phyloP scores from a whole-genome alignment of 2,329 filamentous ascomycete genomes.

The Alternaria sp. region DNA sequence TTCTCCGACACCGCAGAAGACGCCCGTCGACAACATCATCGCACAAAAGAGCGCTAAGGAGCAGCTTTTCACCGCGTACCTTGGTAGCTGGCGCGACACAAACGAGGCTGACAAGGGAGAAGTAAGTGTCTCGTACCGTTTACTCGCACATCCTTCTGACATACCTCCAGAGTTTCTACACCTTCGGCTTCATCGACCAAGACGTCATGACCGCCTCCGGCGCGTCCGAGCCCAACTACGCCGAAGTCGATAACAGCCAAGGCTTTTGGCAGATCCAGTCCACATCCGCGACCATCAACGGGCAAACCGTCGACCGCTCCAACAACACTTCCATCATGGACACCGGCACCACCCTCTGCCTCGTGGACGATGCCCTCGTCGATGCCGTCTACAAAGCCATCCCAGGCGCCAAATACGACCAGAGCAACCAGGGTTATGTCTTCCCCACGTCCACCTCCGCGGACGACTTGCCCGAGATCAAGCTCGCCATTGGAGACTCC shows the following conservation, averaged over 20 bases:
- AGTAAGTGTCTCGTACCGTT: background rate
- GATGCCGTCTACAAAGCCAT: constrained; percentile 66
- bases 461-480: constrained; percentile 20
- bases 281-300: constrained; percentile 57
- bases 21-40: constrained; percentile 63
- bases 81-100: constrained; percentile 27
- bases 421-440: constrained; percentile 59
- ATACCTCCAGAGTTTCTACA: constrained; percentile 24
- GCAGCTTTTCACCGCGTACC: constrained; percentile 26
- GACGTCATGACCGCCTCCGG: constrained; percentile 53
- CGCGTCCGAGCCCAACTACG: constrained; percentile 61
- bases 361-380: constrained; percentile 62
- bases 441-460: constrained; percentile 52
- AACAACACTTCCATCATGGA: constrained; percentile 61
- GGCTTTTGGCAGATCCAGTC: constrained; percentile 68
- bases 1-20: constrained; percentile 55
- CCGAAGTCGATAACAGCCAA: constrained; percentile 60
- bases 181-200: constrained; percentile 63
- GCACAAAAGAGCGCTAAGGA: constrained; percentile 11
- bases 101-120: constrained; percentile 26
- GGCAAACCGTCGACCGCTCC: constrained; percentile 37
- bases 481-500: constrained; percentile 27
- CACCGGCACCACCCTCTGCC: constrained; percentile 71
- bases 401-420: constrained; percentile 56
- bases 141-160: background rate